Evolutionary conservation across 345 rosid genomes (phyloP), one percentile per base, ranked within the genome.

Genomic region (Lenwebbia sp.): DNA sequence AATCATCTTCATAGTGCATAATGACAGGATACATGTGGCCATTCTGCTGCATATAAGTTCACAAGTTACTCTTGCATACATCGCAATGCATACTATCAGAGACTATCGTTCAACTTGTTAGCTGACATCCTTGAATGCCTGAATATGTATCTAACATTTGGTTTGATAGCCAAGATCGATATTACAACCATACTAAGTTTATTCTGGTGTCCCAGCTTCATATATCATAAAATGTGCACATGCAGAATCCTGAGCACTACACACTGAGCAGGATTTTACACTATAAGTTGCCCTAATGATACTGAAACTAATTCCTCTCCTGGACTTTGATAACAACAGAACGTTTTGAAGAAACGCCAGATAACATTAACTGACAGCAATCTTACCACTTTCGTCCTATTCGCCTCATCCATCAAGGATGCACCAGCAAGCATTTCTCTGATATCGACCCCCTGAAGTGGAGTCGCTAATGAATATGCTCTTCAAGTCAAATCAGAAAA

Each of bases 381-480:
- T 50, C 91, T 90, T 88, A 95, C 98, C 91, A 88, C 92, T 37
- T 89, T 90, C 28, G 88, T 87, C 90, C 96, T 93, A 70, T 91
- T 97, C 86, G 96, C 95, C 85, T 93, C 96, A 88, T 97, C 99
- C 99, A 97, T 97, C 91, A 93, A 85, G 62, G 96, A 88, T 85
- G 99, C 99, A 87, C 99, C 99, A 86, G 92, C 87, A 88, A 97
- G 99, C 99, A 97, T 94, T 89, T 90, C 99, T 90, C 96, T 93
- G 87, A 97, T 87, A 89, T 95, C 89, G 86, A 97, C 96, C 55
- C 96, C 96, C 99, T 95, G 92, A 85, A 92, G 76, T 70, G 86
- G 82, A 84, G 70, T 87, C 55, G 50, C 83, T 40, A 86, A 60
- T 84, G 83, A 84, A 62, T 49, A 44, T 23, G 60, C 74, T 82